Conservation (phyloP, 345 rosid species). For the Dimocarpus longan region DNA sequence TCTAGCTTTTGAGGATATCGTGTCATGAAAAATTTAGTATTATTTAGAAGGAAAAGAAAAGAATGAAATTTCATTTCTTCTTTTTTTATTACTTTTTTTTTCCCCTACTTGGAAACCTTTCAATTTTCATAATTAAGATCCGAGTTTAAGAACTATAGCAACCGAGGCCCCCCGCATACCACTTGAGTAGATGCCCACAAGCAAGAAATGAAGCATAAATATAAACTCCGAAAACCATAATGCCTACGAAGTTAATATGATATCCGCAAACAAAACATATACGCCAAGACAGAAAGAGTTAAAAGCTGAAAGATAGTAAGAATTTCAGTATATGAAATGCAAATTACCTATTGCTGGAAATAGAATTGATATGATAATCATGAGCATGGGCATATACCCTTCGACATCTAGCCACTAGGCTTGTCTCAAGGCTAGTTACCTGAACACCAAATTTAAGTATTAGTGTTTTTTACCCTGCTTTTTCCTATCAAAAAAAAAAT, state of each 20-base stretch:
- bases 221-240: no score
- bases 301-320: neutral
- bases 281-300: neutral
- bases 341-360: slow-evolving; percentile 85
- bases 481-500: no score
- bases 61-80: no score
- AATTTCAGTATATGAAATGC: slow-evolving; percentile 8
- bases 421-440: slow-evolving; percentile 86
- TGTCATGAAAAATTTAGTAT: no score
- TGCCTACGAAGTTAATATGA: neutral
- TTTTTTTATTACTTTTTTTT: no score
- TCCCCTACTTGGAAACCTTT: no score
- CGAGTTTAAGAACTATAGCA: neutral
- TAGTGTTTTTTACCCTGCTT: no score
- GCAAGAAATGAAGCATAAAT: no score
- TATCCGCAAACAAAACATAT: neutral
- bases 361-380: slow-evolving; percentile 98
- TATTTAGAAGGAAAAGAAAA: no score
- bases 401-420: slow-evolving; percentile 87
- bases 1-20: no score
- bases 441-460: slow-evolving; percentile 30
- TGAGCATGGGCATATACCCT: slow-evolving; percentile 98
- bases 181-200: no score
- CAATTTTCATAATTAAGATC: neutral
- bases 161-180: neutral